Conservation (phyloP, 2,329 filamentous ascomycete species). For the Botryosphaeria dothidea region DNA sequence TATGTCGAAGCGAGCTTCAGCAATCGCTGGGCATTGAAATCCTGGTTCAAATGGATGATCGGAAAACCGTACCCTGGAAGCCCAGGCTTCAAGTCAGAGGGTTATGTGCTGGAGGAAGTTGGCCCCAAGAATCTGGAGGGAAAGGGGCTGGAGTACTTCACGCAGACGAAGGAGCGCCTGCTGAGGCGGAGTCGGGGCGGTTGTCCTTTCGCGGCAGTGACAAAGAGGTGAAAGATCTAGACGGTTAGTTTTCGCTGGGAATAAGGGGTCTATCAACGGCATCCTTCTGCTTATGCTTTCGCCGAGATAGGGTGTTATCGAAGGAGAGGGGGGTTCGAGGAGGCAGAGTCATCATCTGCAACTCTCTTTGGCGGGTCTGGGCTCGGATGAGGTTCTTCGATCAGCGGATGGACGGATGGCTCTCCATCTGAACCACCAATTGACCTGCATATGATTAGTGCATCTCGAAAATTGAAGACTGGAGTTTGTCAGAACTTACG, state of each 20-base stretch:
- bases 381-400: background rate
- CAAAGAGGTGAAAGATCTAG: background rate
- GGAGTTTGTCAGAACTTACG: conserved; percentile 41
- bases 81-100: conserved; percentile 50
- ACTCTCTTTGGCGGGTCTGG: background rate
- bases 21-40: conserved; percentile 63
- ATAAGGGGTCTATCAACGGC: background rate
- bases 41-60: conserved; percentile 49
- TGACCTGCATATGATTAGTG: conserved; percentile 52
- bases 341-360: too few species aligned
- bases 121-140: conserved; percentile 60
- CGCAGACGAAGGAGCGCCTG: conserved; percentile 27
- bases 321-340: too few species aligned
- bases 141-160: conserved; percentile 40
- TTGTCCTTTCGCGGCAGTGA: conserved; percentile 34
- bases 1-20: conserved; percentile 57
- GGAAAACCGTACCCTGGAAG: conserved; percentile 52
- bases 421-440: conserved; percentile 77
- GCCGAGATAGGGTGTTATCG: too few species aligned
- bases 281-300: too few species aligned
- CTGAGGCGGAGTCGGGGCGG: conserved; percentile 28
- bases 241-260: background rate
- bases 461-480: conserved; percentile 7
- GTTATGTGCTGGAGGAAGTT: conserved; percentile 60
- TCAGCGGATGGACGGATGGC: too few species aligned